Evolutionary conservation across 495 filamentous ascomycete species (phyloP).

Genomic region (Penicillium ochrochloron): DNA sequence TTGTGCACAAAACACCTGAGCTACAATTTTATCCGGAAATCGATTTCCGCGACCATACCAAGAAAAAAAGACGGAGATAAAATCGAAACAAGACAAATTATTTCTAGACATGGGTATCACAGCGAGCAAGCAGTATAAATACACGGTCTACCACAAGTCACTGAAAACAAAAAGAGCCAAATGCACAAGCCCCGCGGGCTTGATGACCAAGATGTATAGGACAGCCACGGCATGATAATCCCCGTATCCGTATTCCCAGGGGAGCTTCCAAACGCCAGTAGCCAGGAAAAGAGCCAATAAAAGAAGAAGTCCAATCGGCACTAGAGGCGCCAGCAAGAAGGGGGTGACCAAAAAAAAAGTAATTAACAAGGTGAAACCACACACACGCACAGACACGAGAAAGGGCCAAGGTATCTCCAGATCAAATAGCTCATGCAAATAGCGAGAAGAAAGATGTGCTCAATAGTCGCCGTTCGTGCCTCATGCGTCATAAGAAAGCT

Average conservation of each 20-base stretch:
- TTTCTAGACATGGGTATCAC: conserved; percentile 39
- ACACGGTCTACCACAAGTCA: conserved; percentile 34
- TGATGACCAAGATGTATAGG: neutral
- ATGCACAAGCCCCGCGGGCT: neutral
- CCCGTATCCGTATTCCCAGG: conserved; percentile 10
- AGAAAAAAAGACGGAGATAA: neutral
- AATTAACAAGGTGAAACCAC: conserved; percentile 7
- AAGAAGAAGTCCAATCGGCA: neutral
- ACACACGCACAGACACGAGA: neutral
- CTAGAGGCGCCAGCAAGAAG: conserved; percentile 8
- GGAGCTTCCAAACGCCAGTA: conserved; percentile 20
- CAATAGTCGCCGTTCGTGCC: conserved; percentile 29
- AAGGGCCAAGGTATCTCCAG: conserved; percentile 20
- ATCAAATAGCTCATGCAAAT: conserved; percentile 10
- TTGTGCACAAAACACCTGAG: neutral
- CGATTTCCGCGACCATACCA: conserved; percentile 19
- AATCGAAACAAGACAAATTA: conserved; percentile 11
- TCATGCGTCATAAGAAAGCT: conserved; percentile 30
- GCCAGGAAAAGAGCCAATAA: neutral
- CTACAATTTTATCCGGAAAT: conserved; percentile 14
- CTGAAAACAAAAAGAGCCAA: conserved; percentile 22
- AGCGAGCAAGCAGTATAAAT: conserved; percentile 39
- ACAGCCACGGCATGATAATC: conserved; percentile 8
- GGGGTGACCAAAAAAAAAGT: conserved; percentile 5
- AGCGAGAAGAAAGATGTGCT: conserved; percentile 18